phyloP scores from a whole-genome alignment of 805 yeast genomes.

The Brettanomyces anomalus region DNA sequence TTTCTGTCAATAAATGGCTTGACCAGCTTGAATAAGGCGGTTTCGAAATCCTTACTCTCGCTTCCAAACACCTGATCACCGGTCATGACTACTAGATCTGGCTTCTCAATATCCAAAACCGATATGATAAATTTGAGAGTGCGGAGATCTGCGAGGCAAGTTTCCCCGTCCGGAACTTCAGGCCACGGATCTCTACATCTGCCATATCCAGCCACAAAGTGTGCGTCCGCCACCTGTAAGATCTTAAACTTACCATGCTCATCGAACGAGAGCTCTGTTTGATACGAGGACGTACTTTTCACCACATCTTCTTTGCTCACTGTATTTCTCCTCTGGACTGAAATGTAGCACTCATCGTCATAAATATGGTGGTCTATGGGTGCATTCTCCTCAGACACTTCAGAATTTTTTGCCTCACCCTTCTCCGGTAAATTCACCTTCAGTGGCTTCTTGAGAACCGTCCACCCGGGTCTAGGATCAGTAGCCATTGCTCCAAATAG shows the following conservation, averaged over 20 bases:
- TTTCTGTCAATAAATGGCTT: slow-evolving; percentile 55
- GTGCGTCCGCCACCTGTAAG: slow-evolving; percentile 85
- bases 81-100: slow-evolving; percentile 77
- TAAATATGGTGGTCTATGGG: slow-evolving; percentile 8
- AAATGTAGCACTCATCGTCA: slow-evolving; percentile 9
- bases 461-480: slow-evolving; percentile 76
- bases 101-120: slow-evolving; percentile 66
- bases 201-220: slow-evolving; percentile 80
- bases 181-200: slow-evolving; percentile 70
- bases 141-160: slow-evolving; percentile 72
- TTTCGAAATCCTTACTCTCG: slow-evolving; percentile 68
- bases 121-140: slow-evolving; percentile 52
- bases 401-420: slow-evolving; percentile 4
- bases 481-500: slow-evolving; percentile 65
- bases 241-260: slow-evolving; percentile 56
- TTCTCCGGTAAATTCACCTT: slow-evolving; percentile 4
- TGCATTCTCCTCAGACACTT: slow-evolving; percentile 6
- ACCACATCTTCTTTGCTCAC: slow-evolving; percentile 6
- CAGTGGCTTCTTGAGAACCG: slow-evolving; percentile 18
- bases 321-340: slow-evolving; percentile 1
- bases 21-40: slow-evolving; percentile 71
- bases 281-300: slow-evolving; percentile 15
- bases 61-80: slow-evolving; percentile 92
- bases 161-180: slow-evolving; percentile 22
- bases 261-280: slow-evolving; percentile 23